phyloP scores from a whole-genome alignment of 306 rosid genomes.

The Trifolium repens region DNA sequence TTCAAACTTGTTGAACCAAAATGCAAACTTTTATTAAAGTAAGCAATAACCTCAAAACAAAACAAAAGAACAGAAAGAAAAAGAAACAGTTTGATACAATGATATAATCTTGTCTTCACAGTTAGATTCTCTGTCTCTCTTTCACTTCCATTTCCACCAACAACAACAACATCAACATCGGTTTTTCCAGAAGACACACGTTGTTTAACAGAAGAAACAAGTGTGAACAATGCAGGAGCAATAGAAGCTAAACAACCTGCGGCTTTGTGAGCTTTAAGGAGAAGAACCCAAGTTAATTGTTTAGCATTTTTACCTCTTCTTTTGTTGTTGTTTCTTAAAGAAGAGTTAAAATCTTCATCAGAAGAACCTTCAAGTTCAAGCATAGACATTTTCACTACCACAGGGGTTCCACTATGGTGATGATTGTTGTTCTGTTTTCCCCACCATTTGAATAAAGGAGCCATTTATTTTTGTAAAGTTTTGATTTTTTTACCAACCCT shows the following conservation, averaged over 20 bases:
- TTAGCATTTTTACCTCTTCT: conserved; percentile 78
- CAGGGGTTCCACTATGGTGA: conserved; percentile 67
- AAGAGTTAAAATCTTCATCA: conserved; percentile 65
- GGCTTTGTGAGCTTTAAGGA: conserved; percentile 88
- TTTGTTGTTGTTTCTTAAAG: conserved; percentile 38
- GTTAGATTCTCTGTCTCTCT: conserved; percentile 58
- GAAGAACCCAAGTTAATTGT: conserved; percentile 94
- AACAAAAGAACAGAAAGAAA: conserved; percentile 61
- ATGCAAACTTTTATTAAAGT: conserved; percentile 77
- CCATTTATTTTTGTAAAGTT: conserved; percentile 37
- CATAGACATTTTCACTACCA: conserved; percentile 91
- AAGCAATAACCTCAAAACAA: conserved; percentile 73
- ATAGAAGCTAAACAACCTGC: conserved; percentile 84
- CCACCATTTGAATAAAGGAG: conserved; percentile 71
- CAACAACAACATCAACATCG: conserved; percentile 50
- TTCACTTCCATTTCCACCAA: conserved; percentile 29
- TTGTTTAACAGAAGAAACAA: conserved; percentile 64
- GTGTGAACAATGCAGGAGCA: conserved; percentile 62
- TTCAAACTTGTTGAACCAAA: conserved; percentile 57
- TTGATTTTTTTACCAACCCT: background rate
- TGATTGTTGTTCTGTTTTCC: conserved; percentile 48
- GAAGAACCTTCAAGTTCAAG: conserved; percentile 81
- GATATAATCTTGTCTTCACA: conserved; percentile 58
- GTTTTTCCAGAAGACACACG: conserved; percentile 76
- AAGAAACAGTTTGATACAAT: conserved; percentile 62